Conservation (phyloP, 192 early-diverging fungal species). For the Backusella sp. region DNA sequence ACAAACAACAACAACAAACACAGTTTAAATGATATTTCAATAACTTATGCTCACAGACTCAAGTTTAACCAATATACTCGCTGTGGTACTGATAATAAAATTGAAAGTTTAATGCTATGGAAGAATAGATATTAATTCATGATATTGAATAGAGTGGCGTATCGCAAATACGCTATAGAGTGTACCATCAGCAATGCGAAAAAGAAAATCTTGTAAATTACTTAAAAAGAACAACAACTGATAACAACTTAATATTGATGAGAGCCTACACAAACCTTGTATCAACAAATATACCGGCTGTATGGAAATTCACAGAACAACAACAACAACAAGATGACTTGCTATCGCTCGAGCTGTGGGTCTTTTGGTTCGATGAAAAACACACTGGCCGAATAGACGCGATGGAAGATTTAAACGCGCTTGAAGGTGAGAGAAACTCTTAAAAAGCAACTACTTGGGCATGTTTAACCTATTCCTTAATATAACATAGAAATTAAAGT, state of each 20-base stretch:
- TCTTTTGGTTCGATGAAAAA: constrained; percentile 40
- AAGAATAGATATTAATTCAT: not conserved
- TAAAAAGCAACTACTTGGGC: not conserved
- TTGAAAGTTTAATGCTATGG: not conserved
- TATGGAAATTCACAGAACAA: constrained; percentile 13
- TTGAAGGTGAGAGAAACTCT: constrained; percentile 27
- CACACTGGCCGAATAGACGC: constrained; percentile 32
- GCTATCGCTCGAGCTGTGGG: constrained; percentile 29
- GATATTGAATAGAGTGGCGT: constrained; percentile 30
- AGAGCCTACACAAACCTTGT: constrained; percentile 17
- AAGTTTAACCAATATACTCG: constrained; percentile 36
- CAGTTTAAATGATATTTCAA: constrained; percentile 10
- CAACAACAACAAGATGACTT: not conserved
- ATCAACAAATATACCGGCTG: constrained; percentile 7
- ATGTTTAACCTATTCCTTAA: not conserved
- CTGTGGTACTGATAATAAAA: constrained; percentile 16
- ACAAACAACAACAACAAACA: not conserved
- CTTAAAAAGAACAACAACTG: not conserved
- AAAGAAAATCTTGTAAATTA: constrained; percentile 16
- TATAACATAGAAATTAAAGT: constrained; percentile 27
- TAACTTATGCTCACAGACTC: constrained; percentile 30
- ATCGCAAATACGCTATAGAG: constrained; percentile 37
- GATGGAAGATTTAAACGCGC: constrained; percentile 6
- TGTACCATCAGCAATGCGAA: constrained; percentile 26
- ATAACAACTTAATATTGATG: constrained; percentile 20